Conservation (phyloP, 345 rosid species). For the Rhodamnia argentea region DNA sequence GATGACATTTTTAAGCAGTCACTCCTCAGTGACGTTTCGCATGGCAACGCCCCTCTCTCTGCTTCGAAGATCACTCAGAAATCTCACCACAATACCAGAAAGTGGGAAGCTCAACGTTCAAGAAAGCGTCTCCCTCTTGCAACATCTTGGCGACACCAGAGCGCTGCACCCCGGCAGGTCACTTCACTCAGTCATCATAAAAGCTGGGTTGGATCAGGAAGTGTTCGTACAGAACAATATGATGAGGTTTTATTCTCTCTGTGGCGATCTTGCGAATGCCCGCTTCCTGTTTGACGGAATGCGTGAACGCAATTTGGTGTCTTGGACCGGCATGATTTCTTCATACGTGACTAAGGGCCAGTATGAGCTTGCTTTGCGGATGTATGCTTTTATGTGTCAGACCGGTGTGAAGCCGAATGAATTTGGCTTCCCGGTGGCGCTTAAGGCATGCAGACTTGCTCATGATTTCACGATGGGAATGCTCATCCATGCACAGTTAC, state of each 20-base stretch:
- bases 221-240: neutral
- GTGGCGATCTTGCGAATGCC: neutral
- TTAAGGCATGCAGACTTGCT: neutral
- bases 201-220: neutral
- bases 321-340: constrained; percentile 1
- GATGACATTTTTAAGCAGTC: neutral
- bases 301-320: constrained; percentile 1
- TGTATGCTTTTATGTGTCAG: constrained; percentile 4
- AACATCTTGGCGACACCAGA: neutral
- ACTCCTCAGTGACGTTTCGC: neutral
- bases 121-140: neutral
- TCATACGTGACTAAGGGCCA: neutral
- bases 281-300: constrained; percentile 19
- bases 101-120: neutral
- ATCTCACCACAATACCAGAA: neutral
- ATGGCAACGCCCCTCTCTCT: neutral
- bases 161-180: neutral
- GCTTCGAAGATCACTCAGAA: neutral
- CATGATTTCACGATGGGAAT: neutral
- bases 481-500: neutral
- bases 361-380: neutral
- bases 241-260: neutral
- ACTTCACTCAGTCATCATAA: neutral
- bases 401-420: neutral
- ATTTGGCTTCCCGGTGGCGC: neutral